These are phyloP conservation scores for Parachaetomium inaequale DNA, from an alignment of 495 filamentous ascomycete species.

Conservation along the genomic window DNA sequence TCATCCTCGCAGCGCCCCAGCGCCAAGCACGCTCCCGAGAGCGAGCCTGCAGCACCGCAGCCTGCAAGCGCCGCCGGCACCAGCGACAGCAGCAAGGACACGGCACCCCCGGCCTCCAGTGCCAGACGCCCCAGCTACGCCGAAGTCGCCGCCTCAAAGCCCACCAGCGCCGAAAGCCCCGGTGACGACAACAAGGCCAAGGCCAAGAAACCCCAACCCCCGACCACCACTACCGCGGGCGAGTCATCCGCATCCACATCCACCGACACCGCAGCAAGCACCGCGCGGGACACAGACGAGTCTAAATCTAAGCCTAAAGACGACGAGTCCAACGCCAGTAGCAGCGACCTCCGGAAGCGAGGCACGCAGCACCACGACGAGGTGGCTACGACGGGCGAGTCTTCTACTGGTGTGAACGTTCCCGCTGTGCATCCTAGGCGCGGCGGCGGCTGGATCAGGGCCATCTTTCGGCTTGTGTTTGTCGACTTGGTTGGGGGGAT, in stretches of 20 bases:
- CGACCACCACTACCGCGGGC: not conserved
- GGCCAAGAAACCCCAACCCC: not conserved
- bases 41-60: not conserved
- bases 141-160: not conserved
- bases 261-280: not conserved
- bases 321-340: not conserved
- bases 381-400: not conserved
- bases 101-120: not conserved
- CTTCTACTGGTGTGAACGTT: slow-evolving; percentile 15
- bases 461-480: slow-evolving; percentile 32
- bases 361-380: not conserved
- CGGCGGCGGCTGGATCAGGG: slow-evolving; percentile 26
- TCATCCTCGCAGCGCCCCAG: not conserved
- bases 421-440: slow-evolving; percentile 7
- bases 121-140: slow-evolving; percentile 2
- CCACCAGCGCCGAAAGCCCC: not conserved
- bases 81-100: not conserved
- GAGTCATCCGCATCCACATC: not conserved
- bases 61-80: not conserved
- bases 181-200: not conserved
- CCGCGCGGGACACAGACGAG: not conserved
- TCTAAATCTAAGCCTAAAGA: too few species aligned
- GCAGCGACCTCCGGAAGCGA: not conserved
- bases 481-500: slow-evolving; percentile 33
- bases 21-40: not conserved